phyloP scores from a whole-genome alignment of 495 filamentous ascomycete species.

The Saxophila tyrrhenica region DNA sequence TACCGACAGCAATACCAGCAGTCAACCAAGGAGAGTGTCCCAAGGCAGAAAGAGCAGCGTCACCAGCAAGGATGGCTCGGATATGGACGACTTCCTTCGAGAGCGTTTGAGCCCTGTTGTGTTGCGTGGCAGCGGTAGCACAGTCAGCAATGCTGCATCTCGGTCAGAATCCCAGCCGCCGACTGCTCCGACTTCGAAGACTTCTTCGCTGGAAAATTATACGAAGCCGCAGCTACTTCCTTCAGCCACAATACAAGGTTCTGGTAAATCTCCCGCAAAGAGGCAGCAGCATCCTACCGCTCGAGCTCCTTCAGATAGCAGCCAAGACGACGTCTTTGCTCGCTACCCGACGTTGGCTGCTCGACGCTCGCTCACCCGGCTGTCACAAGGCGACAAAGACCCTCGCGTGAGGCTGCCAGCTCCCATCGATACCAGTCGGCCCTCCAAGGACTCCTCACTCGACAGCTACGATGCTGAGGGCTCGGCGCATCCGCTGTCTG shows the following conservation, averaged over 20 bases:
- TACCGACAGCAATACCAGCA: constrained; percentile 38
- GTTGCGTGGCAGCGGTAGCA: constrained; percentile 53
- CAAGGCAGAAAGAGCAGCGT: constrained; percentile 43
- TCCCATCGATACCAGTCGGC: constrained; percentile 25
- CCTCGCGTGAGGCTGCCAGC: constrained; percentile 13
- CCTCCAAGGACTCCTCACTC: constrained; percentile 20
- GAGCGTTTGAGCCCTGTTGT: constrained; percentile 78
- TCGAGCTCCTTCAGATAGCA: constrained; percentile 21
- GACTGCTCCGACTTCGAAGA: constrained; percentile 2
- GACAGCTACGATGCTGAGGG: constrained; percentile 25
- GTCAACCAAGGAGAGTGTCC: constrained; percentile 26
- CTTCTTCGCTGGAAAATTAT: constrained; percentile 8
- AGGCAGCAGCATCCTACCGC: background rate
- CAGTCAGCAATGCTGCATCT: constrained; percentile 14
- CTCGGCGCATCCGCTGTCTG: constrained; percentile 17
- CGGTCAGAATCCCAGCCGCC: constrained; percentile 15
- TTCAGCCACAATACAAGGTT: constrained; percentile 25
- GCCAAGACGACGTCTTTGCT: constrained; percentile 20
- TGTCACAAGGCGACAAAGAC: constrained; percentile 19
- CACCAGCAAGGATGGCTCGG: constrained; percentile 40
- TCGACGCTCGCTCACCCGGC: constrained; percentile 19
- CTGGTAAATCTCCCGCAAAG: constrained; percentile 5
- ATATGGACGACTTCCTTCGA: constrained; percentile 56
- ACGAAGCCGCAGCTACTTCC: constrained; percentile 23
- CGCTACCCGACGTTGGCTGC: constrained; percentile 22